phyloP scores from a whole-genome alignment of 495 filamentous ascomycete species.

The Penicillium maclennaniae region DNA sequence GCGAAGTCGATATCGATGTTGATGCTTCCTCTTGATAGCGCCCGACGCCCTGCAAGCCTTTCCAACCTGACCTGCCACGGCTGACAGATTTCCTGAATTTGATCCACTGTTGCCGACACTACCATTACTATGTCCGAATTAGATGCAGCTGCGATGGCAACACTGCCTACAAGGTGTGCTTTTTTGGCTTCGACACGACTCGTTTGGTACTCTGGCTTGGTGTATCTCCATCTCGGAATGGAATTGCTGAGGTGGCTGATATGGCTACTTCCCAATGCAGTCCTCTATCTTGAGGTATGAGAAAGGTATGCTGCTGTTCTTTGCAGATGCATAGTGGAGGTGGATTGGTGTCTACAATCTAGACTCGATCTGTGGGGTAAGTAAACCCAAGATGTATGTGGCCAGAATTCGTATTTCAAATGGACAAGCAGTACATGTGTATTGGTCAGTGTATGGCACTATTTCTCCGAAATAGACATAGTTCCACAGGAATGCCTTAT shows the following conservation, averaged over 20 bases:
- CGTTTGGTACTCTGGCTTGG: not conserved
- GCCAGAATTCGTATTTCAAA: too few relatives aligned
- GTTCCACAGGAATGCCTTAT: not conserved
- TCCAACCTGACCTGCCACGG: constrained; percentile 5
- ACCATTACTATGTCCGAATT: not conserved
- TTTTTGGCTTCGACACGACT: not conserved
- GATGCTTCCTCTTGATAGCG: constrained; percentile 9
- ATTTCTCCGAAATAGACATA: not conserved
- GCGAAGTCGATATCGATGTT: constrained; percentile 1
- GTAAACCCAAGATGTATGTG: too few relatives aligned
- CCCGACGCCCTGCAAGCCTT: constrained; percentile 5
- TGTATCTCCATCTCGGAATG: not conserved
- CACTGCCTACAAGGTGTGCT: not conserved
- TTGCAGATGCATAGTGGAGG: not conserved
- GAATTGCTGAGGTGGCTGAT: not conserved
- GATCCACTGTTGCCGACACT: constrained; percentile 15
- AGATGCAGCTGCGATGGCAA: not conserved
- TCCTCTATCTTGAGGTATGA: constrained; percentile 1
- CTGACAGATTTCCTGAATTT: constrained; percentile 5
- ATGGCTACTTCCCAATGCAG: constrained; percentile 1
- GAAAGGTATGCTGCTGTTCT: not conserved
- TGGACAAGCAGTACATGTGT: too few relatives aligned
- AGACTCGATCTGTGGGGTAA: not conserved
- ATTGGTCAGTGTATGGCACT: too few relatives aligned
- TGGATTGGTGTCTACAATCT: not conserved